Evolutionary conservation across 768 basidiomycete genomes (phyloP), one percentile per base, ranked within the genome.

Genomic region (Agaricus subrufescens): DNA sequence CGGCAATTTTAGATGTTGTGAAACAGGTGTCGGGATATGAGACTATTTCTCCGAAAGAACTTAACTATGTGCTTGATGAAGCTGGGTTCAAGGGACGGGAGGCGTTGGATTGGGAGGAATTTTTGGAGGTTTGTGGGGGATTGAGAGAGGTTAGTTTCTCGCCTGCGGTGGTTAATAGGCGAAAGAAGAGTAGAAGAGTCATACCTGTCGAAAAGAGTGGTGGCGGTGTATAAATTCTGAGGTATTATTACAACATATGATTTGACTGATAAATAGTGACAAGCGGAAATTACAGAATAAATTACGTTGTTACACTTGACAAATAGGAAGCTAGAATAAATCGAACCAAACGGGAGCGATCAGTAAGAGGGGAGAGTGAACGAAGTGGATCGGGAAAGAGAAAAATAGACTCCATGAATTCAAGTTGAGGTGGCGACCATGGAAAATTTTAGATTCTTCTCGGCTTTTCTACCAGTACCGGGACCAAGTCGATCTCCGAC

Each of bases 41-140:
- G 61, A 78, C 73, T 12, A 73, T 89, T 56, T 73, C 79, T 50
- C 68, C 73, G 43, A 81, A 83, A 60, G 89, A 92, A 58, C 76
- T 85, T 43, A 79, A 84, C 34, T 88, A 91, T 66, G 90, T 92
- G 1, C 76, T 95, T 50, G 78, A 79, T 54, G 85, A 89, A 66
- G 85, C 88, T 58, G 94, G 90, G 3, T 83, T 90, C 67, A 71
- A 74, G 48, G 69, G 70, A 23, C 74, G 77, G 62, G 69, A 70
- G 29, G 78, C 79, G 27, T 71, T 97, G 46, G 83, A 86, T 59
- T 84, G 92, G 63, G 89, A 95, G 60, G 90, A 91, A 65, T 95
- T 95, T 68, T 75, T 94, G 48, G 92, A 95, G 82, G 91, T 91
- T 38, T 91, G 87, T 65, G 88, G 84, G 2, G 82, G 79, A 54